phyloP scores from a whole-genome alignment of 2,329 filamentous ascomycete genomes.

The Pseudogymnoascus sp. region DNA sequence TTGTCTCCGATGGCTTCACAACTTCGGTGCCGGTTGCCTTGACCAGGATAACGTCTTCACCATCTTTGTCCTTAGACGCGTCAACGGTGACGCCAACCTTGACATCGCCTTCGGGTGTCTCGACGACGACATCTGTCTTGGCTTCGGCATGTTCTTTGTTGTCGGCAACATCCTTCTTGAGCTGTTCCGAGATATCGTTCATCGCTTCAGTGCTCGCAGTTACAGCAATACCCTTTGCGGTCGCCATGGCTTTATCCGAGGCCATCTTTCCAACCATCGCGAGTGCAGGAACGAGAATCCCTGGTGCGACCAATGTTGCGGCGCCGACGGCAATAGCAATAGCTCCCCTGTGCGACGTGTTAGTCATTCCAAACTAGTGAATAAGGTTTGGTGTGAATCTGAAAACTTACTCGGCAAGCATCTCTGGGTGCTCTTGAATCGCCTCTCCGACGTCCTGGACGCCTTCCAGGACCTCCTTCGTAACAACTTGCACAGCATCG shows the following conservation, averaged over 20 bases:
- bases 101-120: not conserved
- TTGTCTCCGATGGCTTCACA: not conserved
- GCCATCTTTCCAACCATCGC: constrained; percentile 23
- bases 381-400: not conserved
- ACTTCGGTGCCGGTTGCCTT: not conserved
- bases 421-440: constrained; percentile 20
- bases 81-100: constrained; percentile 1
- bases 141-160: not conserved
- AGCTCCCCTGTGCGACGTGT: constrained; percentile 15
- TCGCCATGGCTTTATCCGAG: constrained; percentile 16
- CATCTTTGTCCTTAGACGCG: not conserved
- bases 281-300: constrained; percentile 19
- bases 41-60: not conserved
- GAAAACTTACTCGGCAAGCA: constrained; percentile 20
- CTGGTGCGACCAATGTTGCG: constrained; percentile 20
- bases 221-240: constrained; percentile 16
- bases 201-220: constrained; percentile 17
- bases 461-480: constrained; percentile 17
- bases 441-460: constrained; percentile 16
- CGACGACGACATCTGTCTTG: not conserved
- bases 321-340: constrained; percentile 20
- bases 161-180: not conserved
- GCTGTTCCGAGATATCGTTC: constrained; percentile 18
- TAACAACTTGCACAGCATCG: constrained; percentile 17
- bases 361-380: not conserved